Percentiles rank a stretch among this genome's conserved stretches.
Evolutionary conservation across 1,284 basidiomycete species (phyloP).

Genomic region (Ganoderma lucidum): DNA sequence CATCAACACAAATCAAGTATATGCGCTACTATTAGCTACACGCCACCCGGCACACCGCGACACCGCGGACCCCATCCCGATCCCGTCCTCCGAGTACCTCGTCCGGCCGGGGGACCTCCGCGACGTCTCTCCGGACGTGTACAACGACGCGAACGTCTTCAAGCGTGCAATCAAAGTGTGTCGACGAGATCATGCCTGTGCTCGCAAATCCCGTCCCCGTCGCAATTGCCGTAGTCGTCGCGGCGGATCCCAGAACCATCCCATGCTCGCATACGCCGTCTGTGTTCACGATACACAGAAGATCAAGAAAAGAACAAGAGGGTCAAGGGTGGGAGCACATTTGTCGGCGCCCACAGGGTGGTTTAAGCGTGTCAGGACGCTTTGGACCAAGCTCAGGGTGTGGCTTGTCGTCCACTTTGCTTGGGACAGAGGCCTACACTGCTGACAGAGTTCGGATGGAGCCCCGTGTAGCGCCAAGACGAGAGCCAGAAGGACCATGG

Average conservation of each 20-base stretch:
- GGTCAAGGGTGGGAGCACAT: slow-evolving; percentile 61
- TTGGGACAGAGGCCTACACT: slow-evolving; percentile 75
- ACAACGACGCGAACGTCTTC: slow-evolving; percentile 59
- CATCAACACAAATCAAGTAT: slow-evolving; percentile 86
- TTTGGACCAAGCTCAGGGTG: slow-evolving; percentile 68
- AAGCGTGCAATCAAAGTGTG: slow-evolving; percentile 66
- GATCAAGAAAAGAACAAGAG: slow-evolving; percentile 82
- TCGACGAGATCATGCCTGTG: slow-evolving; percentile 20
- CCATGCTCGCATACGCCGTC: background rate
- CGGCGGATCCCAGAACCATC: background rate
- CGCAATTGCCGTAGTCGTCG: slow-evolving; percentile 8
- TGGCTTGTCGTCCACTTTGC: slow-evolving; percentile 84
- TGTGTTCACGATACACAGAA: slow-evolving; percentile 50
- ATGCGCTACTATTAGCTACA: slow-evolving; percentile 88
- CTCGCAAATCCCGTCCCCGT: slow-evolving; percentile 13
- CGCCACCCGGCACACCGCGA: slow-evolving; percentile 75
- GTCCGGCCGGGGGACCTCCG: slow-evolving; percentile 62
- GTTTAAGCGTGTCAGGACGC: slow-evolving; percentile 67
- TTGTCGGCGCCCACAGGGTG: slow-evolving; percentile 62
- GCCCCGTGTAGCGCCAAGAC: slow-evolving; percentile 62
- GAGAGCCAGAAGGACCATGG: slow-evolving; percentile 56
- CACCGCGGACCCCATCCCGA: slow-evolving; percentile 66
- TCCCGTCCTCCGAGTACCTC: slow-evolving; percentile 79
- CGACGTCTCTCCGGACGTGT: slow-evolving; percentile 64
- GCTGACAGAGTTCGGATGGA: slow-evolving; percentile 81